Evolutionary conservation across 306 rosid species (phyloP).

Genomic region (Neltuma alba): DNA sequence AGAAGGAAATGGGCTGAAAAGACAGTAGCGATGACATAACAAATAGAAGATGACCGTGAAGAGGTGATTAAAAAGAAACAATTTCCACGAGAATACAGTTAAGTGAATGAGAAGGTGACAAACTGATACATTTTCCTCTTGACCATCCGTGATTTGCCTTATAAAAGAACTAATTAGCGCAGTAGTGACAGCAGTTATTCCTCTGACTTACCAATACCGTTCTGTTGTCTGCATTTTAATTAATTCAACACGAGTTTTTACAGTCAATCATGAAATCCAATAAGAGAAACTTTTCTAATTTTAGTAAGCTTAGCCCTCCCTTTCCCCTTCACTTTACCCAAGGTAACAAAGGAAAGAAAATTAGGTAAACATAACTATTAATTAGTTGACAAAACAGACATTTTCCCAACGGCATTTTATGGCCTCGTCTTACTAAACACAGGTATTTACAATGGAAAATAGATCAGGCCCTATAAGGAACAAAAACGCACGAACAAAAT

Average conservation of each 20-base stretch:
- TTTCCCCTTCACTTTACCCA: constrained; percentile 6
- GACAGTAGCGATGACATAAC: not conserved
- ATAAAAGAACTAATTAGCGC: constrained; percentile 8
- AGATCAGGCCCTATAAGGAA: not conserved
- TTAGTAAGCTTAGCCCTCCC: not conserved
- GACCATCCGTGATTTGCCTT: constrained; percentile 6
- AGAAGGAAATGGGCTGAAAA: not conserved
- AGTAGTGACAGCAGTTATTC: not conserved
- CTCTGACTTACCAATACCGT: not conserved
- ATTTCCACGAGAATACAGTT: not conserved
- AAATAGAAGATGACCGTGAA: not conserved
- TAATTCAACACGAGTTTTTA: not conserved
- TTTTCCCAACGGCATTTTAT: not conserved
- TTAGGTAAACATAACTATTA: not conserved
- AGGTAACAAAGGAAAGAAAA: not conserved
- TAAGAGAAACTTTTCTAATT: not conserved
- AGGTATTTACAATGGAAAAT: not conserved
- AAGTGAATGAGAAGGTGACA: not conserved
- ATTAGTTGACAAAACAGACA: not conserved
- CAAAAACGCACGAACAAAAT: not conserved
- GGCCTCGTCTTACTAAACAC: not conserved
- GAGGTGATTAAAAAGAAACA: not conserved
- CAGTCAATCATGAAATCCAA: not conserved
- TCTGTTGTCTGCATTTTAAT: not conserved
- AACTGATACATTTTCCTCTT: not conserved